These are phyloP conservation scores for Cercospora sojina DNA, from an alignment of 2,329 filamentous ascomycete genomes.

Conservation along the genomic window DNA sequence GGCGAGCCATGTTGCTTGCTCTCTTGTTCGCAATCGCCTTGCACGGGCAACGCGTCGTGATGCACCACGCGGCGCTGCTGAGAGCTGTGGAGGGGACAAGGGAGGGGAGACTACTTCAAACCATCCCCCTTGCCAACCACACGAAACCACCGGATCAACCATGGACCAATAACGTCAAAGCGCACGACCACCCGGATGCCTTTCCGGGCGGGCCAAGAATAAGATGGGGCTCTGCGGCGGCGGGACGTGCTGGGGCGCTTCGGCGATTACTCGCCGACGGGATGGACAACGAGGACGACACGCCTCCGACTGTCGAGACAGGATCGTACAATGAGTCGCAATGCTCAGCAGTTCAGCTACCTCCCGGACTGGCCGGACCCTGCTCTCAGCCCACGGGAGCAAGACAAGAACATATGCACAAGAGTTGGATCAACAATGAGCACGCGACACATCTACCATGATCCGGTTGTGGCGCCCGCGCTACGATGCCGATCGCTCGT, in stretches of 20 bases:
- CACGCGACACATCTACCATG: constrained; percentile 7
- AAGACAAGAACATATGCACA: neutral
- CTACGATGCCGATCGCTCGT: neutral
- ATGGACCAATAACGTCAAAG: neutral
- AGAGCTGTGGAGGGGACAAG: too few relatives aligned
- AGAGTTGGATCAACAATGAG: neutral
- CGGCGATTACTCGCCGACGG: neutral
- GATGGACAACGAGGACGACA: neutral
- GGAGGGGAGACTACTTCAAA: neutral
- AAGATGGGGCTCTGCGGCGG: neutral
- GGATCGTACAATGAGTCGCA: neutral
- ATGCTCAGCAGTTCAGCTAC: too few relatives aligned
- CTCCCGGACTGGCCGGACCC: neutral
- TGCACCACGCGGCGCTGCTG: too few relatives aligned
- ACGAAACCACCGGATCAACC: neutral
- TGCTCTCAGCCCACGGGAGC: neutral
- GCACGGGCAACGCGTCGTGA: neutral
- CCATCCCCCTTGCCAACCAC: neutral
- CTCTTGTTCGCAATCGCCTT: neutral
- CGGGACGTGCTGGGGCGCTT: neutral
- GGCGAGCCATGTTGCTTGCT: neutral
- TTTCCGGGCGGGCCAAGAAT: neutral
- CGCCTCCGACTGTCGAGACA: neutral
- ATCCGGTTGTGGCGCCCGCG: constrained; percentile 1
- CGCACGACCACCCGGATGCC: neutral